Percentiles rank a stretch among this genome's conserved stretches.
Conservation (phyloP, 805 yeast species). For the Candida oleophila region DNA sequence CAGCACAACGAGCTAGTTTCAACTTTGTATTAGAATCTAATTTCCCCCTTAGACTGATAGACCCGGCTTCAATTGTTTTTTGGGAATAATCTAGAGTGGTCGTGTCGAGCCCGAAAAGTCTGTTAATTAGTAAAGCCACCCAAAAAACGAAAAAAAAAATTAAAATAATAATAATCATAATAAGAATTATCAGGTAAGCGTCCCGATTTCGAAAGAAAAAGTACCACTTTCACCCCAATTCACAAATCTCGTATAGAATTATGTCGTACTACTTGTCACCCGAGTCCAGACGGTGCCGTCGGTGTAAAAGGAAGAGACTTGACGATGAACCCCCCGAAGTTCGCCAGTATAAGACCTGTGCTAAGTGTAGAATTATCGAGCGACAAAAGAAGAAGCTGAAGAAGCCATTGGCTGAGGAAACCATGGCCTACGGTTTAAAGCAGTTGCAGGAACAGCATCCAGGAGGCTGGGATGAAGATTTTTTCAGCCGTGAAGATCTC, state of each 20-base stretch:
- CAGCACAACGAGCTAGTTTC: too few species aligned
- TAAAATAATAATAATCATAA: too few species aligned
- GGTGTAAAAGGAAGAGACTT: constrained; percentile 56
- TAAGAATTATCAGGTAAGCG: too few species aligned
- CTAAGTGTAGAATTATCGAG: constrained; percentile 57
- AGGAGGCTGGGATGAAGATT: constrained; percentile 4
- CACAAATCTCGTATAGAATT: background rate
- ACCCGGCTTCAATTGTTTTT: background rate
- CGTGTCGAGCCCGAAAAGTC: background rate
- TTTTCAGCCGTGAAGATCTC: constrained; percentile 21
- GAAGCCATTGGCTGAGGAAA: constrained; percentile 46
- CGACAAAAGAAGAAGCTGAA: constrained; percentile 44
- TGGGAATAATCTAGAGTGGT: background rate
- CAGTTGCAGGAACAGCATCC: constrained; percentile 39
- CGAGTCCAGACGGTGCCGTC: constrained; percentile 46
- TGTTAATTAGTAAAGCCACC: background rate
- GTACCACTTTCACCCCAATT: too few species aligned
- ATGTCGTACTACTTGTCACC: constrained; percentile 4
- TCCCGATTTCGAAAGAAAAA: too few species aligned
- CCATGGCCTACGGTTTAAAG: constrained; percentile 45
- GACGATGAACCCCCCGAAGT: constrained; percentile 58
- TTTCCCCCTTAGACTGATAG: background rate
- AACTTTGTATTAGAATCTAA: background rate
- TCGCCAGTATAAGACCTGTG: constrained; percentile 56
- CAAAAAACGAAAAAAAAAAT: background rate